phyloP scores from a whole-genome alignment of 169 alveolate genomes.

The Plasmodium gallinaceum region DNA sequence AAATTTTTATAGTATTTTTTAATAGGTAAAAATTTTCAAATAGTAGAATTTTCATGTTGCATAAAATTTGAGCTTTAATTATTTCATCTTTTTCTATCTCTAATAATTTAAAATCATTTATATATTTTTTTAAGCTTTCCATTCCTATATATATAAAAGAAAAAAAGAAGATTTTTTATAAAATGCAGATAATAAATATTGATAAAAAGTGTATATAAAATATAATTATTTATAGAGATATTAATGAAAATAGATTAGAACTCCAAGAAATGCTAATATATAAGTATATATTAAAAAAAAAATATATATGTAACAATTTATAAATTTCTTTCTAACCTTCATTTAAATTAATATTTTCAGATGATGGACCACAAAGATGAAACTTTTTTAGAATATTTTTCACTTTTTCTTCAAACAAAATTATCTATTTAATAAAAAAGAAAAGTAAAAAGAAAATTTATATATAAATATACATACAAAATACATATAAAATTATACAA shows the following conservation, averaged over 20 bases:
- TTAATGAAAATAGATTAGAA: background rate
- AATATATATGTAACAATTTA: background rate
- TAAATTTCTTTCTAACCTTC: conserved; percentile 42
- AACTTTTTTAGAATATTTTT: conserved; percentile 62
- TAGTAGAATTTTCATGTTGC: conserved; percentile 66
- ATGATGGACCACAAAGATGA: conserved; percentile 51
- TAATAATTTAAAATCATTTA: conserved; percentile 46
- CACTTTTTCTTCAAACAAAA: conserved; percentile 59
- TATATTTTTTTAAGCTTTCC: conserved; percentile 68
- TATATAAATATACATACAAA: background rate
- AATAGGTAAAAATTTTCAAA: conserved; percentile 64
- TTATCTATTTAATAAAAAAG: conserved; percentile 58
- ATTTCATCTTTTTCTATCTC: conserved; percentile 75
- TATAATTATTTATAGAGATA: background rate
- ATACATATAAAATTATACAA: background rate
- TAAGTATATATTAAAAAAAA: background rate
- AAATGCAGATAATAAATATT: background rate
- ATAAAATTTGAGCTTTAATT: conserved; percentile 73
- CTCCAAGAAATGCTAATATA: background rate
- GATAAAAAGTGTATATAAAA: background rate
- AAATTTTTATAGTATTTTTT: conserved; percentile 71
- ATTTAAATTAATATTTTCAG: conserved; percentile 66
- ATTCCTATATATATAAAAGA: conserved; percentile 20
- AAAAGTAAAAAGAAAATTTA: background rate
- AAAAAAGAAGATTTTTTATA: background rate